Percentiles rank a stretch among this genome's conserved stretches.
Evolutionary conservation across 441 rosid species (phyloP).

Genomic region (Brassica hybrid): DNA sequence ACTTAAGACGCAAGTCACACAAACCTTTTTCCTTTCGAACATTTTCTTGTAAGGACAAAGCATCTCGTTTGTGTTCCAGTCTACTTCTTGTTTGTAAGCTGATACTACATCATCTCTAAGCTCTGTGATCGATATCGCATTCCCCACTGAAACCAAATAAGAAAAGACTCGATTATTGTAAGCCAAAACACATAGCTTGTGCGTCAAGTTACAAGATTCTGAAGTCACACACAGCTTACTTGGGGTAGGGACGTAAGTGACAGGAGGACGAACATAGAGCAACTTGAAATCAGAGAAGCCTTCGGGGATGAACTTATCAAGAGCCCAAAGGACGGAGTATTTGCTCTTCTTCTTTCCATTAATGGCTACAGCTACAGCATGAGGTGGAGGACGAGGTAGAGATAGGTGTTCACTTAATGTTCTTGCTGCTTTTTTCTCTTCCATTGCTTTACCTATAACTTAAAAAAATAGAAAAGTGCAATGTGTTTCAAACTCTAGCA

Average conservation of each 20-base stretch:
- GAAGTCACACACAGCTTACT: conserved; percentile 50
- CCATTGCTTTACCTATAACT: conserved; percentile 28
- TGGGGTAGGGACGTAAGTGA: conserved; percentile 77
- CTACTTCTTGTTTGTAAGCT: conserved; percentile 80
- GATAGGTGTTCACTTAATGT: conserved; percentile 27
- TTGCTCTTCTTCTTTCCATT: conserved; percentile 73
- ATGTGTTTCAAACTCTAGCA: background rate
- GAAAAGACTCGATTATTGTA: conserved; percentile 10
- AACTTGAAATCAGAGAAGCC: conserved; percentile 62
- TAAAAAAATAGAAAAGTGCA: background rate
- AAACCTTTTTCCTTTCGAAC: conserved; percentile 62
- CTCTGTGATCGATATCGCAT: conserved; percentile 69
- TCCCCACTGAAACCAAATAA: conserved; percentile 70
- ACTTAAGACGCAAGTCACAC: too few relatives aligned
- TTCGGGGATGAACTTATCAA: conserved; percentile 72
- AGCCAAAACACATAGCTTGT: background rate
- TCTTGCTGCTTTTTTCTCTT: background rate
- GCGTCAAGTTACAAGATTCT: background rate
- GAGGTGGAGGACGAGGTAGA: conserved; percentile 14
- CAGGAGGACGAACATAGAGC: conserved; percentile 68
- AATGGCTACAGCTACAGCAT: conserved; percentile 65
- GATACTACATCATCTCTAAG: conserved; percentile 80
- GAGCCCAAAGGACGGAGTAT: conserved; percentile 74
- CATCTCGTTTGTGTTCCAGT: conserved; percentile 61
- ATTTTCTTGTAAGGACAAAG: conserved; percentile 75